These are phyloP conservation scores for Cornus controversa DNA, from an alignment of 148 eudicot species.

Conservation along the genomic window DNA sequence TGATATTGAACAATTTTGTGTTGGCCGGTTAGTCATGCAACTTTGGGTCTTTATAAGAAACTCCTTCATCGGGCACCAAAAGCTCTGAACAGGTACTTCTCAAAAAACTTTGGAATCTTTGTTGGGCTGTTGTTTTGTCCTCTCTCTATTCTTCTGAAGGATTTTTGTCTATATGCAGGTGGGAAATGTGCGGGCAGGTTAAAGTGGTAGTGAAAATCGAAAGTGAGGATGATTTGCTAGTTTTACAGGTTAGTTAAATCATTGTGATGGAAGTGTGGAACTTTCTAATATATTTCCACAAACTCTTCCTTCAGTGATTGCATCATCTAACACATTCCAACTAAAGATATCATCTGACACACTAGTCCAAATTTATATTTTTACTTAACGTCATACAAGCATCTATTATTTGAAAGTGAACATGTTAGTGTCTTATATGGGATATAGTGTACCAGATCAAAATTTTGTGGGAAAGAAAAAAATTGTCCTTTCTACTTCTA, in stretches of 20 bases:
- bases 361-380: neutral
- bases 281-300: neutral
- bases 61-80: constrained; percentile 83
- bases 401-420: neutral
- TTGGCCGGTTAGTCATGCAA: constrained; percentile 75
- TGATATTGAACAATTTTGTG: constrained; percentile 9
- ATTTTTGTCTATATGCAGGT: constrained; percentile 44
- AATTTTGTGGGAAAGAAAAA: neutral
- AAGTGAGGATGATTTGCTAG: constrained; percentile 88
- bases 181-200: constrained; percentile 99
- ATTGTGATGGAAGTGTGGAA: constrained; percentile 1
- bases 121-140: neutral
- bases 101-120: constrained; percentile 1
- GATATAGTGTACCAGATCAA: neutral
- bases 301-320: neutral
- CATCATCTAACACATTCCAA: neutral
- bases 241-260: constrained; percentile 57
- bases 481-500: neutral
- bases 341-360: neutral
- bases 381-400: neutral
- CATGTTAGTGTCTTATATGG: neutral
- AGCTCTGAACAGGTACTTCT: constrained; percentile 67
- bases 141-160: constrained; percentile 5
- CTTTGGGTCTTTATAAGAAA: constrained; percentile 92
- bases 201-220: constrained; percentile 96